Base-by-base conservation (phyloP, 1,284 basidiomycete species). In the Ustilago shanxiensis region DNA sequence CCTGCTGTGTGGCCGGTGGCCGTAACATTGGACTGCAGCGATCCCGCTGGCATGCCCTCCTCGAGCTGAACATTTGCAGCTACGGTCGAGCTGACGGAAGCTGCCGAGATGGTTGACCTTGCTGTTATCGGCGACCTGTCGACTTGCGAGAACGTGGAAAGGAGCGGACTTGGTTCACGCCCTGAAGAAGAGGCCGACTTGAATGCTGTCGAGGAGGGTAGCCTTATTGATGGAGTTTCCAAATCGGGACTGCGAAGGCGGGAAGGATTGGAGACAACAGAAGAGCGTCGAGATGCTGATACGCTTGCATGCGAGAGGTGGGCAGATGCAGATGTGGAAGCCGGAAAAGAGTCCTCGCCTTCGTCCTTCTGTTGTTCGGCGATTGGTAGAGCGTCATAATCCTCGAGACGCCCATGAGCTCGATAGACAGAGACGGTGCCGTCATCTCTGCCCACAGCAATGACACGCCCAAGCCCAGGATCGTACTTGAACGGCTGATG, bases 61-160 rank as follows among this genome's bases (percentile, higher is more conserved):
- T 77, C 75, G 35, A 77, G 53, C 66, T 77, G 75, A n/a, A 77
- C 66, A 31, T 67, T 72, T 35, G 58, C 56, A 5, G 69, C 56
- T 28, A 64, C 66, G 1, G 62, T 70, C 5, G 75, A 73, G 63
- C 37, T 64, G 33, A 45, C 55, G 8, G 75, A 72, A 10, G 66
- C 59, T 7, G 63, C 37, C 2, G 75, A 77, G n/a, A 70, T 49
- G 39, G 60, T 70, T 2, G 75, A 77, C 8, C 64, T 60, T 14
- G 60, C 61, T 5, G 72, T 35, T 1, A 66, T 20, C 4, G 66
- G 65, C 9, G 61, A 65, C 35, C 63, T 60, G 11, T 76, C 73
- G 16, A 56, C n/a, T 6, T 64, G 61, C 6, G 61, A 56, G 39
- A 67, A 57, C 1, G 58, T 24, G 1, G 68, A 41, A 3, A 67